Evolutionary conservation across 2,329 filamentous ascomycete species (phyloP).

Genomic region (Sclerotinia subarctica): DNA sequence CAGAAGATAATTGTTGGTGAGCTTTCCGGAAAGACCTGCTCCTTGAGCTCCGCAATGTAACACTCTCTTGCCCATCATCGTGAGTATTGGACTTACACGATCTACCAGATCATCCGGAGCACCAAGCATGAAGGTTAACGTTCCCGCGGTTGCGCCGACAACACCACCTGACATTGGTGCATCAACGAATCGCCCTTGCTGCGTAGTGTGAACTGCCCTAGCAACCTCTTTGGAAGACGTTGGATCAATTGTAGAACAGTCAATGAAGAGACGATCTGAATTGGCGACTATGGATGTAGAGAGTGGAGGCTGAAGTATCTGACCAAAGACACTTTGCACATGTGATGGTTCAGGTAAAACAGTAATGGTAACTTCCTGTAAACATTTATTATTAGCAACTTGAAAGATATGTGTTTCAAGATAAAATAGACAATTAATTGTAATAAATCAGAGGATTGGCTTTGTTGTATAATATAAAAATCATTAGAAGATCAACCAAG

Average conservation of each 20-base stretch:
- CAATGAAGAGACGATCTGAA: constrained; percentile 77
- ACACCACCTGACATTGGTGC: constrained; percentile 97
- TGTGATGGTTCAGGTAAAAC: constrained; percentile 87
- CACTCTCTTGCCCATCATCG: constrained; percentile 81
- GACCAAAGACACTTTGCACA: constrained; percentile 76
- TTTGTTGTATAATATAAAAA: constrained; percentile 35
- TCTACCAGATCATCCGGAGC: constrained; percentile 58
- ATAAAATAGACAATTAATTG: not conserved
- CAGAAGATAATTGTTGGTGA: constrained; percentile 96
- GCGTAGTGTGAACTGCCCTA: constrained; percentile 60
- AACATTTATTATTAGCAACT: constrained; percentile 16
- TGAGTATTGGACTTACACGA: constrained; percentile 65
- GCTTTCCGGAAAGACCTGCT: constrained; percentile 82
- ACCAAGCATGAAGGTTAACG: constrained; percentile 95
- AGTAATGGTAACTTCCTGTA: constrained; percentile 79
- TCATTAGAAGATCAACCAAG: constrained; percentile 34
- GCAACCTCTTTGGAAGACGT: constrained; percentile 78
- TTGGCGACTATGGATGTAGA: constrained; percentile 46
- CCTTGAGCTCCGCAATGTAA: constrained; percentile 84
- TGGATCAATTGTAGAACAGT: constrained; percentile 95
- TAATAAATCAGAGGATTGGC: constrained; percentile 36
- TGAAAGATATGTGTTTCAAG: not conserved
- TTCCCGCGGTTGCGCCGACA: constrained; percentile 82
- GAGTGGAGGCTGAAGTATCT: constrained; percentile 64
- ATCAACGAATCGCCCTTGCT: constrained; percentile 79